phyloP scores from a whole-genome alignment of 2,329 filamentous ascomycete genomes.

The Scedosporium dehoogii region DNA sequence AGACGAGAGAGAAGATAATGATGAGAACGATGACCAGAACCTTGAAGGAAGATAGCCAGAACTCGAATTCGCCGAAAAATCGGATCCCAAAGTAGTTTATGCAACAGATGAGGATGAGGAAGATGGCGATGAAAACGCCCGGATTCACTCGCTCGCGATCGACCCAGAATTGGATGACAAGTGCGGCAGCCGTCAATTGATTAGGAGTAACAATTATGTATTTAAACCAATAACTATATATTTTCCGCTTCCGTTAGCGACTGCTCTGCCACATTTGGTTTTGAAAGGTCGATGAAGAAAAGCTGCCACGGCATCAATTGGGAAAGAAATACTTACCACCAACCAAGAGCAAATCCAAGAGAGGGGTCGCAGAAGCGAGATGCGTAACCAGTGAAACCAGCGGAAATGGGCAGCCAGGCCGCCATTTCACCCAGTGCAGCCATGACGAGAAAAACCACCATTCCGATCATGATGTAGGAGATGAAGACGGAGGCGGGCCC shows the following conservation, averaged over 20 bases:
- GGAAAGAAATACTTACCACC: constrained; percentile 39
- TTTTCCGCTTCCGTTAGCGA: constrained; percentile 8
- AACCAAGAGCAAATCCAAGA: constrained; percentile 70
- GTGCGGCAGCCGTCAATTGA: constrained; percentile 68
- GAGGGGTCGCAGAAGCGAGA: constrained; percentile 71
- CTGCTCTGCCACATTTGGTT: background rate
- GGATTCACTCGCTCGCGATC: constrained; percentile 57
- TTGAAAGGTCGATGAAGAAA: background rate
- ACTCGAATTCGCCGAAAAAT: constrained; percentile 57
- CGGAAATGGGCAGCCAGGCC: constrained; percentile 66
- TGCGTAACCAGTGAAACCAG: constrained; percentile 76
- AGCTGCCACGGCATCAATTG: background rate
- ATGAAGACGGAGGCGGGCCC: constrained; percentile 61
- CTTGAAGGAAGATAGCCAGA: constrained; percentile 58
- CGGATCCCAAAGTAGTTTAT: constrained; percentile 64
- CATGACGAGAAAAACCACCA: constrained; percentile 75
- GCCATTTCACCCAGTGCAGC: constrained; percentile 76
- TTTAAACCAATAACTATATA: constrained; percentile 52
- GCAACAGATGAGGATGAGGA: constrained; percentile 49
- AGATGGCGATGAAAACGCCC: constrained; percentile 68
- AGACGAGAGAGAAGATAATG: constrained; percentile 54
- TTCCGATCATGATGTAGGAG: constrained; percentile 58
- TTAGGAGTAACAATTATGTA: constrained; percentile 83
- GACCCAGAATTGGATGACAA: constrained; percentile 75
- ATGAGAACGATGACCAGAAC: constrained; percentile 56